These are phyloP conservation scores for Calendula officinalis DNA, from an alignment of 129 eudicot genomes.

Conservation along the genomic window DNA sequence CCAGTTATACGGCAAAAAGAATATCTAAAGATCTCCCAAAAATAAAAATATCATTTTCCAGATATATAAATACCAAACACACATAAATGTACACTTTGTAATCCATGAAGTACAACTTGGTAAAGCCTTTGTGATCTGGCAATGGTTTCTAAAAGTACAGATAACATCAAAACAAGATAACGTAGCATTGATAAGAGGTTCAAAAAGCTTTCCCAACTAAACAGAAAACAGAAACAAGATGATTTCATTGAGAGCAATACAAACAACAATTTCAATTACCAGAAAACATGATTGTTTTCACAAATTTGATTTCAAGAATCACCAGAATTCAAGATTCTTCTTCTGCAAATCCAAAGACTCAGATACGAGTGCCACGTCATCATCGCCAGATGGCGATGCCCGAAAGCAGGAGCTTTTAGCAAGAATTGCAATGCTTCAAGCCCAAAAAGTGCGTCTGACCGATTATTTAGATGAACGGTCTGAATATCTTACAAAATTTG, in stretches of 20 bases:
- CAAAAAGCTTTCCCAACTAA: slow-evolving; percentile 22
- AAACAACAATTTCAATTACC: slow-evolving; percentile 38
- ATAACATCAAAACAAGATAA: slow-evolving; percentile 22
- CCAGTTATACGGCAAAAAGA: not conserved
- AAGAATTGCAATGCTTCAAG: slow-evolving; percentile 76
- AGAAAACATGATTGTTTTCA: slow-evolving; percentile 38
- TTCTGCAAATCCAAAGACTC: slow-evolving; percentile 55
- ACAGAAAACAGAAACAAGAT: slow-evolving; percentile 32
- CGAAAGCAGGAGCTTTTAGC: slow-evolving; percentile 72
- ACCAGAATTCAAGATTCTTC: slow-evolving; percentile 28
- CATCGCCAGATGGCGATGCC: slow-evolving; percentile 54
- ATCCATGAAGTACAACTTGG: slow-evolving; percentile 7
- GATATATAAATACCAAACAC: slow-evolving; percentile 11
- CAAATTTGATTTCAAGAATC: slow-evolving; percentile 23
- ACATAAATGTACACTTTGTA: slow-evolving; percentile 9
- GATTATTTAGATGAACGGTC: slow-evolving; percentile 85
- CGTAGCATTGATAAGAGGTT: slow-evolving; percentile 30
- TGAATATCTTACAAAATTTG: slow-evolving; percentile 70
- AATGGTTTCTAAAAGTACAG: not conserved
- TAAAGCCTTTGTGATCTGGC: not conserved
- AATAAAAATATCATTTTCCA: slow-evolving; percentile 1
- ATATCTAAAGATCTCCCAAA: not conserved
- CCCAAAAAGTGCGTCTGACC: slow-evolving; percentile 82
- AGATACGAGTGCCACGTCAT: slow-evolving; percentile 18
- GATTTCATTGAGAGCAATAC: slow-evolving; percentile 62